phyloP scores from a whole-genome alignment of 2,329 filamentous ascomycete species.

The Grosmannia serpens region DNA sequence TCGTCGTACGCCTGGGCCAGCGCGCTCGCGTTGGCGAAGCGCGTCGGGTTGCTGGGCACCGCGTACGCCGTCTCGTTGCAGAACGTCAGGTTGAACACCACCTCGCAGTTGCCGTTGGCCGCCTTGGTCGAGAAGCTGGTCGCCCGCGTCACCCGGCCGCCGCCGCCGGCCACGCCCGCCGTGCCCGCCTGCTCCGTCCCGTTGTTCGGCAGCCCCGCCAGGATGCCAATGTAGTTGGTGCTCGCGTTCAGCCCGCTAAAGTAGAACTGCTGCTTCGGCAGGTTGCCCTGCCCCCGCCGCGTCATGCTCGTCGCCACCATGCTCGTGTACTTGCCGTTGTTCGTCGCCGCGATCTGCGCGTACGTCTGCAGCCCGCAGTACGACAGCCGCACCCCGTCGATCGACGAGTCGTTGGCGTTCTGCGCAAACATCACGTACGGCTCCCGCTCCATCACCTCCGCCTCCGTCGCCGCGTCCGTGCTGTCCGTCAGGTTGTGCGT shows the following conservation, averaged over 20 bases:
- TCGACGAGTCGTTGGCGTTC: slow-evolving; percentile 43
- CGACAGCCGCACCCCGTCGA: slow-evolving; percentile 64
- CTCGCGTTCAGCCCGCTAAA: slow-evolving; percentile 62
- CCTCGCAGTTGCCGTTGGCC: slow-evolving; percentile 57
- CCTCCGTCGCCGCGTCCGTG: slow-evolving; percentile 35
- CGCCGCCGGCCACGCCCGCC: slow-evolving; percentile 46
- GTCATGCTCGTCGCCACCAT: slow-evolving; percentile 55
- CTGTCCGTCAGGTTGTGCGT: slow-evolving; percentile 59
- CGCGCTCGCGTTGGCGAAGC: slow-evolving; percentile 44
- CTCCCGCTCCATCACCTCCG: slow-evolving; percentile 39
- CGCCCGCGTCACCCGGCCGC: slow-evolving; percentile 60
- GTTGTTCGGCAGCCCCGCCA: slow-evolving; percentile 61
- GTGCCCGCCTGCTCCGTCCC: slow-evolving; percentile 29
- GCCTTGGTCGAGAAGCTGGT: slow-evolving; percentile 67
- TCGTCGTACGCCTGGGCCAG: slow-evolving; percentile 69
- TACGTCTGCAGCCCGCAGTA: slow-evolving; percentile 66
- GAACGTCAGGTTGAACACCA: slow-evolving; percentile 79
- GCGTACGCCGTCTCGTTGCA: slow-evolving; percentile 84
- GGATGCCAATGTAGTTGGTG: slow-evolving; percentile 59
- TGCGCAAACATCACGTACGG: slow-evolving; percentile 71
- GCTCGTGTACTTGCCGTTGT: slow-evolving; percentile 34
- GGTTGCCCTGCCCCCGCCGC: slow-evolving; percentile 49
- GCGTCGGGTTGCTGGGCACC: slow-evolving; percentile 66
- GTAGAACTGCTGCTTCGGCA: slow-evolving; percentile 82
- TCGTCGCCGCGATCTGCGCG: slow-evolving; percentile 50